Conservation (phyloP, 2,329 filamentous ascomycete genomes). For the Rhexocercosporidium sp. region DNA sequence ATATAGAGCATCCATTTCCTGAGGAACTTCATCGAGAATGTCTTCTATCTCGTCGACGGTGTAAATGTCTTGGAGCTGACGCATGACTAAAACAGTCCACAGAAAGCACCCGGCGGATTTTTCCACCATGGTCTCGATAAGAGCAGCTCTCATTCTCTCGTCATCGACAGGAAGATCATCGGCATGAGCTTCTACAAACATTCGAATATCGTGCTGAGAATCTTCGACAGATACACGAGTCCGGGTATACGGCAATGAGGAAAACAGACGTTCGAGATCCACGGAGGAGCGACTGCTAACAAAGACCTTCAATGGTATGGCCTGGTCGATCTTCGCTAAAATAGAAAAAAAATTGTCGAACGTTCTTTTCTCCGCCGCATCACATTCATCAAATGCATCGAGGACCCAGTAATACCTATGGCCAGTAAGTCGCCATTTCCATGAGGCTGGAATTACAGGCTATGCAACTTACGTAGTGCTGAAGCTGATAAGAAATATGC, state of each 20-base stretch:
- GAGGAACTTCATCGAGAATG: constrained; percentile 34
- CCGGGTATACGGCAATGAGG: too few species aligned
- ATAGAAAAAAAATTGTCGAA: too few species aligned
- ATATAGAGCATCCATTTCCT: constrained; percentile 46
- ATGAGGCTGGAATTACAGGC: too few species aligned
- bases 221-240: constrained; percentile 32
- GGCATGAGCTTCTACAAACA: constrained; percentile 31
- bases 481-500: too few species aligned
- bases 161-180: constrained; percentile 24
- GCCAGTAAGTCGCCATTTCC: too few species aligned
- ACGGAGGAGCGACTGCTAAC: constrained; percentile 30
- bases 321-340: constrained; percentile 12
- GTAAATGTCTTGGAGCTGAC: constrained; percentile 39
- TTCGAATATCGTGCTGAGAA: constrained; percentile 33
- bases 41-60: constrained; percentile 36
- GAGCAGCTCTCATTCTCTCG: constrained; percentile 29
- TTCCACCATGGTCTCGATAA: constrained; percentile 42
- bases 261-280: too few species aligned
- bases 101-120: constrained; percentile 45
- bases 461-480: too few species aligned
- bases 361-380: too few species aligned
- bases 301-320: constrained; percentile 30
- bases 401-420: constrained; percentile 45
- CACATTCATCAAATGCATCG: constrained; percentile 45
- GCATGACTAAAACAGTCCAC: constrained; percentile 43